phyloP scores from a whole-genome alignment of 257 asterid genomes.

The Cordia subcordata region DNA sequence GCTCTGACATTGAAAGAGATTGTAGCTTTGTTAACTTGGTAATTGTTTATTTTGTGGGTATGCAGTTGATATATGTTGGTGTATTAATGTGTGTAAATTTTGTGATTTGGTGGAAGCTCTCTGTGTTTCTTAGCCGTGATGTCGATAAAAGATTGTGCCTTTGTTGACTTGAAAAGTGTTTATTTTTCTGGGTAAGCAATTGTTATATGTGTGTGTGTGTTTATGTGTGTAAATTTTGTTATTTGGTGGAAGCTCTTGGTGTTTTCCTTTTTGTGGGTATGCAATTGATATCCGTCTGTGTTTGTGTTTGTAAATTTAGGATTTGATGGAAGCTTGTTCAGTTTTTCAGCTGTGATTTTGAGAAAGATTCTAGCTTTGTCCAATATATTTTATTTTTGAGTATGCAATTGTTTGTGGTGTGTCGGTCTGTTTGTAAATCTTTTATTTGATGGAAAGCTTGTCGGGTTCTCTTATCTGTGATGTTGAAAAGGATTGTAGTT shows the following conservation, averaged over 20 bases:
- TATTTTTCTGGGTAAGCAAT: too few relatives aligned
- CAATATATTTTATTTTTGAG: too few relatives aligned
- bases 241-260: too few relatives aligned
- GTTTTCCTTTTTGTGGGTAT: background rate
- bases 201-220: too few relatives aligned
- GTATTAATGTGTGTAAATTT: background rate
- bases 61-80: background rate
- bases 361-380: background rate
- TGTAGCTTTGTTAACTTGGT: background rate
- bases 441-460: too few relatives aligned
- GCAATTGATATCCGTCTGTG: background rate
- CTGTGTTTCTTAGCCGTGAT: background rate
- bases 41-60: background rate
- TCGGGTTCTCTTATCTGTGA: too few relatives aligned
- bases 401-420: too few relatives aligned
- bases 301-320: background rate
- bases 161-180: too few relatives aligned
- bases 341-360: background rate
- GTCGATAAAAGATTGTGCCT: background rate
- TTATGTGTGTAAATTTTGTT: too few relatives aligned
- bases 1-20: background rate
- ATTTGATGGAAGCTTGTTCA: background rate
- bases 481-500: too few relatives aligned
- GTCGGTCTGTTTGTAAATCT: too few relatives aligned
- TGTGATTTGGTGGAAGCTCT: background rate